phyloP scores from a whole-genome alignment of 441 rosid species.

The Erysimum pusillum region DNA sequence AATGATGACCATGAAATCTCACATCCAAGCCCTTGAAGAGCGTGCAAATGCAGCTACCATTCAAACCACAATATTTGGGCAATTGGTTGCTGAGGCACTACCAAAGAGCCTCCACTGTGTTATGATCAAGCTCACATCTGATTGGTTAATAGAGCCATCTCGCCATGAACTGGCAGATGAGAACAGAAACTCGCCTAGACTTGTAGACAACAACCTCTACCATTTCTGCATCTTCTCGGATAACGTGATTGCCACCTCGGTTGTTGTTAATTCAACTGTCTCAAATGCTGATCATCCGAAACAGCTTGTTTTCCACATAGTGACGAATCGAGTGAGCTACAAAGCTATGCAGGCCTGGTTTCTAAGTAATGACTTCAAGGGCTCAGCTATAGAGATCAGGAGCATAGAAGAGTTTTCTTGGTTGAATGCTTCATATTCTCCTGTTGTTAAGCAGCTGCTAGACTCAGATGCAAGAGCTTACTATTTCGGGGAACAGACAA shows the following conservation, averaged over 20 bases:
- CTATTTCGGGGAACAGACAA: conserved; percentile 60
- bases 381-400: conserved; percentile 81
- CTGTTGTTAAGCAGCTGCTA: conserved; percentile 69
- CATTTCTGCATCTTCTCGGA: conserved; percentile 96
- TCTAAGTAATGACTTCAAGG: conserved; percentile 78
- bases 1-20: conserved; percentile 87
- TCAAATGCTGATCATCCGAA: conserved; percentile 89
- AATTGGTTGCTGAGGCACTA: conserved; percentile 72
- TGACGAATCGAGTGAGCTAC: conserved; percentile 76
- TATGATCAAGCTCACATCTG: conserved; percentile 69
- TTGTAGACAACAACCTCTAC: conserved; percentile 88
- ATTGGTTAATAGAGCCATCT: conserved; percentile 67
- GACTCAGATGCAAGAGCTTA: conserved; percentile 56
- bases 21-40: conserved; percentile 94
- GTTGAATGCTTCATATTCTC: conserved; percentile 87
- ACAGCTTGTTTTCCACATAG: conserved; percentile 89
- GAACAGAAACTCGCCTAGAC: conserved; percentile 76
- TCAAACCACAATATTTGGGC: conserved; percentile 85
- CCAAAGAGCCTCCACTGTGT: conserved; percentile 88
- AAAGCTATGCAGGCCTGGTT: conserved; percentile 96
- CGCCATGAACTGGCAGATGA: conserved; percentile 70
- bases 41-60: conserved; percentile 87
- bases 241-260: conserved; percentile 81
- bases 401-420: conserved; percentile 77
- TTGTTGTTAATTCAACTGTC: conserved; percentile 85